Evolutionary conservation across 805 yeast species (phyloP), one percentile per base, ranked within the genome.

Genomic region (Isabelozyma gotoi): DNA sequence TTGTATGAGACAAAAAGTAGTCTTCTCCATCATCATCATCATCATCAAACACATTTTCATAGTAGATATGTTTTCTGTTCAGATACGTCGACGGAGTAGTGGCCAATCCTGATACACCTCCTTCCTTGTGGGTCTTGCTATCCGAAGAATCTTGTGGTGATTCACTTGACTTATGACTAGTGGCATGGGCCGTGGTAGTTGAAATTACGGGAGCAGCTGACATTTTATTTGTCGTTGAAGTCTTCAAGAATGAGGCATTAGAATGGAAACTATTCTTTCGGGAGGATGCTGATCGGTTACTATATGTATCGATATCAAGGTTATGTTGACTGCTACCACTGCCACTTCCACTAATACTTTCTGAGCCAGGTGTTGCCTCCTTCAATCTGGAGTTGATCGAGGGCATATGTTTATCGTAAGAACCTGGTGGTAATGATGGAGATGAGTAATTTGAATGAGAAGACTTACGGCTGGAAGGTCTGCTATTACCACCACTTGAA

Each of bases 1-100:
- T 24, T 4, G 29, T 24, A 24, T 24, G 29, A 7, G 49, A 17
- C 27, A 48, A 39, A 36, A 52, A 43, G 38, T 48, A 54, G 36
- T 55, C 57, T 33, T 54, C 58, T 3, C 52, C 61, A 4, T 80
- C 85, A 24, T 80, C 84, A 32, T 76, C 80, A 33, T 68, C 74
- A 42, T 70, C 75, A 16, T 69, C 76, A 53, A 71, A 71, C 17
- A 71, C 75, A 48, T 65, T 62, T 31, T 62, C 73, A 52, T 71
- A 71, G 24, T 58, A 56, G 16, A 63, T 59, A 2, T 54, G 50
- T 36, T 49, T 40, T 39, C 59, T 55, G 17, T 45, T 44, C n/a
- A 53, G 42, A 38, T 57, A 56, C 1, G 58, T 55, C 7, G 73
- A 67, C 0, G 73, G 72, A 1, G 66, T 60, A 1, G 74, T 67